Percentiles rank a stretch among this genome's conserved stretches.
Evolutionary conservation across 139 green algal genomes (phyloP).

Genomic region (Chlorella ohadii): DNA sequence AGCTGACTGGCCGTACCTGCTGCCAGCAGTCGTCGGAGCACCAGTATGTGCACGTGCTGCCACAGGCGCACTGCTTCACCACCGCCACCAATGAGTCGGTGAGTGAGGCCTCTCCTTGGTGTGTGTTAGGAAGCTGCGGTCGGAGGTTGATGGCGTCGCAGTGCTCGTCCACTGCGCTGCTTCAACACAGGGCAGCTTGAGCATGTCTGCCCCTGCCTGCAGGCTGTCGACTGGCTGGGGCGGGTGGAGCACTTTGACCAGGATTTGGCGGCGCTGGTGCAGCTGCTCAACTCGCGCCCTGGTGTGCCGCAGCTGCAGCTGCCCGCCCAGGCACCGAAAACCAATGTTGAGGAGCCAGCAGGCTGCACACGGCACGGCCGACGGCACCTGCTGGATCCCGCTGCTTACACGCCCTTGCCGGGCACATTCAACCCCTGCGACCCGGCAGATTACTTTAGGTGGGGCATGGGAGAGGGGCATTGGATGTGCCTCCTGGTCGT

Average conservation of each 20-base stretch:
- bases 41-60: slow-evolving; percentile 15
- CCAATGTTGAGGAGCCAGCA: neutral
- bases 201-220: too few relatives aligned
- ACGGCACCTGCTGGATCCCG: neutral
- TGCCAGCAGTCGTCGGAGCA: slow-evolving; percentile 9
- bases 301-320: slow-evolving; percentile 6
- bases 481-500: neutral
- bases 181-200: too few relatives aligned
- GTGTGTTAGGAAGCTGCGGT: too few relatives aligned
- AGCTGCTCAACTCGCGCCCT: neutral
- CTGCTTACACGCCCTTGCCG: neutral
- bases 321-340: neutral
- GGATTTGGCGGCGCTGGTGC: neutral
- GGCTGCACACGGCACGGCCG: neutral
- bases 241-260: slow-evolving; percentile 20
- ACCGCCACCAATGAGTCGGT: neutral
- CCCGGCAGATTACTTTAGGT: too few relatives aligned
- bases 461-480: too few relatives aligned
- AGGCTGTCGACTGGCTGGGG: slow-evolving; percentile 14
- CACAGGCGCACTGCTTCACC: slow-evolving; percentile 9
- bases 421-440: neutral
- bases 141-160: too few relatives aligned
- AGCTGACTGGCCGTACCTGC: neutral
- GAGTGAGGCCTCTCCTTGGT: too few relatives aligned
- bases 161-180: too few relatives aligned